phyloP scores from a whole-genome alignment of 164 flowering plant species.

The Tetrastigma voinierianum region DNA sequence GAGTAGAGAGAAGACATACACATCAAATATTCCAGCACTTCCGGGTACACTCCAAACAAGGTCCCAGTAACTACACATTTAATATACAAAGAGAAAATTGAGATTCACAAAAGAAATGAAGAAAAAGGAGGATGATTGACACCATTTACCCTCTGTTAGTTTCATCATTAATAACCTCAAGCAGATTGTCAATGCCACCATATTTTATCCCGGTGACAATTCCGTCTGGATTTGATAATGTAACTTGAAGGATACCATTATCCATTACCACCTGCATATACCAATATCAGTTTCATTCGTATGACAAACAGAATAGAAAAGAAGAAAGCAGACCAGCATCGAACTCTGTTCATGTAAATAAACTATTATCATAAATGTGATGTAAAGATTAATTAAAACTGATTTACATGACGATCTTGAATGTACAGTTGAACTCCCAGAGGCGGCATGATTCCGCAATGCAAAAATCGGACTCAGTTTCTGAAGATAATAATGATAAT shows the following conservation, averaged over 20 bases:
- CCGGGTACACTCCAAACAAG: slow-evolving; percentile 55
- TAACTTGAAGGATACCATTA: slow-evolving; percentile 59
- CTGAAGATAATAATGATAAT: no score
- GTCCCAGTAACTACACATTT: slow-evolving; percentile 60
- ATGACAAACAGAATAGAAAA: neutral
- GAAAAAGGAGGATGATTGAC: no score
- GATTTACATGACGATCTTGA: slow-evolving; percentile 38
- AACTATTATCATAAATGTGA: neutral
- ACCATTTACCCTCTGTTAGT: slow-evolving; percentile 55
- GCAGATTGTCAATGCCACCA: slow-evolving; percentile 52
- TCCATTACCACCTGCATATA: slow-evolving; percentile 65
- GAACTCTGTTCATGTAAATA: neutral
- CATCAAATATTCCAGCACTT: slow-evolving; percentile 47
- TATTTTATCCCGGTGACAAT: slow-evolving; percentile 53
- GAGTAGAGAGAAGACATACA: slow-evolving; percentile 28
- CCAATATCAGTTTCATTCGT: neutral
- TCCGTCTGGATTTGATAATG: slow-evolving; percentile 68
- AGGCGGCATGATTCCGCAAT: slow-evolving; percentile 12
- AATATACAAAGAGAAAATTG: neutral
- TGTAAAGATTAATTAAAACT: neutral
- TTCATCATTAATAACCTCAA: slow-evolving; percentile 55
- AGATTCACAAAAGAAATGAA: neutral
- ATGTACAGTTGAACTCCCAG: slow-evolving; percentile 28
- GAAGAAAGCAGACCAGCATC: neutral
- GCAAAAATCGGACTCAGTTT: neutral